Conservation (phyloP, 257 asterid species). For the Solanum chiquidenum region DNA sequence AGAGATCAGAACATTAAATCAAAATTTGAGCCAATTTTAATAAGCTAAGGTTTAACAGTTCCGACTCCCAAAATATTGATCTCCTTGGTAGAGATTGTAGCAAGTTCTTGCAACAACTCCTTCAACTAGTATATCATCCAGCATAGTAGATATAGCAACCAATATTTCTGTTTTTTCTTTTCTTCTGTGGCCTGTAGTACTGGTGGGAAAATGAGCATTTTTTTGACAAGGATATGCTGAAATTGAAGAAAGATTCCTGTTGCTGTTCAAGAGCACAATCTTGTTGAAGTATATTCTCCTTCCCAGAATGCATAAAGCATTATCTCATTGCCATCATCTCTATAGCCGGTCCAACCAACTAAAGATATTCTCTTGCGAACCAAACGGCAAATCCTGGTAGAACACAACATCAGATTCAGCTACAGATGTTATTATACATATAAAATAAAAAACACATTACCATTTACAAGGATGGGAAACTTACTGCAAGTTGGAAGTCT, state of each 20-base stretch:
- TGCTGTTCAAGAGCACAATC: background rate
- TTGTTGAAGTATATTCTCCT: background rate
- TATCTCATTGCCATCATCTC: background rate
- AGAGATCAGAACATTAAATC: background rate
- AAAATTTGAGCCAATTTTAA: background rate
- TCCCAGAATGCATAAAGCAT: background rate
- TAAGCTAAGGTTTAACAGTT: background rate
- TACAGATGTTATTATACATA: background rate
- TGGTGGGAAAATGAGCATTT: background rate
- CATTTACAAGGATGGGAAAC: background rate
- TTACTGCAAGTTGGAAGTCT: conserved; percentile 42
- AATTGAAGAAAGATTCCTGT: background rate
- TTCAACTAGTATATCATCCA: background rate
- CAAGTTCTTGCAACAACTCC: background rate
- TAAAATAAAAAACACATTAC: background rate
- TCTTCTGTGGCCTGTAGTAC: background rate
- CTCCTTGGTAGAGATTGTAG: background rate
- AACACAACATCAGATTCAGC: background rate
- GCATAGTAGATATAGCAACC: background rate
- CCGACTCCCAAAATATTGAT: background rate
- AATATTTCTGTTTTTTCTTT: background rate
- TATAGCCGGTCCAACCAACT: conserved; percentile 36
- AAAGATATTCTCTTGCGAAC: conserved; percentile 51
- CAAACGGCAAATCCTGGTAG: conserved; percentile 48
- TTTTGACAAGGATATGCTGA: background rate